Evolutionary conservation across 176 grass and related monocot genomes (phyloP).

Genomic region (Cocos nucifera): DNA sequence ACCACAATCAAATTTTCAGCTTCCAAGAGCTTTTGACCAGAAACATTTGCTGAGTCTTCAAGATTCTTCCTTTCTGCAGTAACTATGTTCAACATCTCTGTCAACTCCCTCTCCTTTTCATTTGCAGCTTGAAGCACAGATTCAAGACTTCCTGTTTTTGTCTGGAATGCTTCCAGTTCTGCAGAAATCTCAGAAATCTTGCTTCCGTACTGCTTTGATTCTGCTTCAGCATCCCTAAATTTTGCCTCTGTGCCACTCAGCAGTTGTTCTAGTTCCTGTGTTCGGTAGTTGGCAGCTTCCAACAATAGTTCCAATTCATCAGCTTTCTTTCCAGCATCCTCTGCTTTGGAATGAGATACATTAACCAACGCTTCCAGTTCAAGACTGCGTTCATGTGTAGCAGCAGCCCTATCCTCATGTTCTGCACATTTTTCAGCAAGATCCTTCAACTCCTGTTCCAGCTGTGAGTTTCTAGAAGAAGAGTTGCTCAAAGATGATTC

Average conservation of each 20-base stretch:
- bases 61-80: slow-evolving; percentile 60
- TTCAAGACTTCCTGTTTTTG: slow-evolving; percentile 41
- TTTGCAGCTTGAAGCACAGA: slow-evolving; percentile 36
- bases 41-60: slow-evolving; percentile 45
- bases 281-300: slow-evolving; percentile 13
- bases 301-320: slow-evolving; percentile 21
- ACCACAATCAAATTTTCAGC: slow-evolving; percentile 31
- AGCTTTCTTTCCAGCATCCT: slow-evolving; percentile 22
- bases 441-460: slow-evolving; percentile 9
- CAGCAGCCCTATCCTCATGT: slow-evolving; percentile 3
- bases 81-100: slow-evolving; percentile 36
- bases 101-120: slow-evolving; percentile 35
- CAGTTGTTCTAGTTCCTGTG: slow-evolving; percentile 48
- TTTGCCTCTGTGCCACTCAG: slow-evolving; percentile 20
- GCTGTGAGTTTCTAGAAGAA: slow-evolving; percentile 7
- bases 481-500: slow-evolving; percentile 14
- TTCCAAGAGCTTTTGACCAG: slow-evolving; percentile 46
- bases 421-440: slow-evolving; percentile 8
- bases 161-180: slow-evolving; percentile 58
- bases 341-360: slow-evolving; percentile 19
- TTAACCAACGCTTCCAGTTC: slow-evolving; percentile 23
- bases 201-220: slow-evolving; percentile 22
- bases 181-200: slow-evolving; percentile 43
- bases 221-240: slow-evolving; percentile 31
- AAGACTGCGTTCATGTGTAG: slow-evolving; percentile 1